phyloP scores from a whole-genome alignment of 129 eudicot genomes.

The Deinandra increscens region DNA sequence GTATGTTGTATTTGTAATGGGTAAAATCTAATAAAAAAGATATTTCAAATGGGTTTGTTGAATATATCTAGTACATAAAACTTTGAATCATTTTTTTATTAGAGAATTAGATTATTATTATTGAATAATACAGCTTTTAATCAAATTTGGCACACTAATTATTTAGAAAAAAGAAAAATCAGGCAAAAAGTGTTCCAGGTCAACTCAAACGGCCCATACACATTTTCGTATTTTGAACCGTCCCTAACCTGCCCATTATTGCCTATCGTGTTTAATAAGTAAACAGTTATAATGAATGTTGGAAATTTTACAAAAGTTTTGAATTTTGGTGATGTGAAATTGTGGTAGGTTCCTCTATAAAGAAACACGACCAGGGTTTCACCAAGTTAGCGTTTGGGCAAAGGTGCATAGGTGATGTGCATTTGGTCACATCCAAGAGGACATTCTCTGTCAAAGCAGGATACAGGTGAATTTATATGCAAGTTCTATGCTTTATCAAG shows the following conservation, averaged over 20 bases:
- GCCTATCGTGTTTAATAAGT: background rate
- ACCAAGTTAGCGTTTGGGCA: conserved; percentile 38
- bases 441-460: conserved; percentile 48
- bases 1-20: background rate
- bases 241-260: background rate
- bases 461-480: conserved; percentile 46
- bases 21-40: background rate
- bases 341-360: conserved; percentile 37
- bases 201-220: background rate
- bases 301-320: background rate
- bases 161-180: background rate
- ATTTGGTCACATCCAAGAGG: conserved; percentile 33
- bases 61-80: background rate
- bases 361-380: conserved; percentile 33
- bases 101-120: background rate
- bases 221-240: background rate
- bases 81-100: background rate
- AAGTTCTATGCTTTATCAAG: conserved; percentile 18
- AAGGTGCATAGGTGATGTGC: conserved; percentile 23
- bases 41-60: background rate
- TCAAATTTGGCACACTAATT: background rate
- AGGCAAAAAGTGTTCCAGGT: background rate
- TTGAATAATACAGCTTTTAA: background rate
- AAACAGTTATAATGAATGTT: background rate
- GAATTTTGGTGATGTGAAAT: conserved; percentile 13